These are phyloP conservation scores for Rhipidocladum racemiflorum DNA, from an alignment of 176 grass and related monocot species.

Conservation along the genomic window DNA sequence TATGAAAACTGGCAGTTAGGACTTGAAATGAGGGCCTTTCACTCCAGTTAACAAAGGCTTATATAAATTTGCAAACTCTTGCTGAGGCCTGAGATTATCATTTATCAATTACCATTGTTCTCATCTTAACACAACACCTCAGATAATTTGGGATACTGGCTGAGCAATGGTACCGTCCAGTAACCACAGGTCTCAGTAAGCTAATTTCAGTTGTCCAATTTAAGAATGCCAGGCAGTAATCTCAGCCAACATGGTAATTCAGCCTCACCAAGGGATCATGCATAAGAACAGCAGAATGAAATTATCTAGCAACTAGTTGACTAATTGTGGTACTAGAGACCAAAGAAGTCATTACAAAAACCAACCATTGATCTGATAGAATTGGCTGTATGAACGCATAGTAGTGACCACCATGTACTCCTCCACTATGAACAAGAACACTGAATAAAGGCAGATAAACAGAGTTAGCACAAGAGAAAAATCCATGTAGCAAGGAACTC, in stretches of 20 bases:
- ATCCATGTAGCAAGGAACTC: neutral
- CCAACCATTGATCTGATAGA: constrained; percentile 78
- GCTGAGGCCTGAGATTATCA: constrained; percentile 6
- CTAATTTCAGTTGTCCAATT: constrained; percentile 4
- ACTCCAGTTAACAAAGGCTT: neutral
- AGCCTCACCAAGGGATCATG: constrained; percentile 12
- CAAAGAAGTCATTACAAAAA: constrained; percentile 32
- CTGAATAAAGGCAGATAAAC: constrained; percentile 45
- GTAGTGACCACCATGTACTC: constrained; percentile 92
- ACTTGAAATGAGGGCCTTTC: constrained; percentile 13
- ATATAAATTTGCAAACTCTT: neutral
- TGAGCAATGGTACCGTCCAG: neutral
- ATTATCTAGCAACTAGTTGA: constrained; percentile 13
- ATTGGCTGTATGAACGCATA: constrained; percentile 87
- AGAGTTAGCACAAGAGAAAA: constrained; percentile 34
- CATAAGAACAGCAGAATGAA: neutral
- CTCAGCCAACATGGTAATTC: neutral
- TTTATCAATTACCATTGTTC: neutral
- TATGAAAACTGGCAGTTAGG: neutral
- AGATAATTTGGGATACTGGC: neutral
- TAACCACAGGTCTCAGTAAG: neutral
- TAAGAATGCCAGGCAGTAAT: neutral
- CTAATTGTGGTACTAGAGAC: neutral
- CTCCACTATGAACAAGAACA: constrained; percentile 96
- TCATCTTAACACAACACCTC: neutral